Evolutionary conservation across 2,329 filamentous ascomycete species (phyloP).

Genomic region (Juglanconis oblonga): DNA sequence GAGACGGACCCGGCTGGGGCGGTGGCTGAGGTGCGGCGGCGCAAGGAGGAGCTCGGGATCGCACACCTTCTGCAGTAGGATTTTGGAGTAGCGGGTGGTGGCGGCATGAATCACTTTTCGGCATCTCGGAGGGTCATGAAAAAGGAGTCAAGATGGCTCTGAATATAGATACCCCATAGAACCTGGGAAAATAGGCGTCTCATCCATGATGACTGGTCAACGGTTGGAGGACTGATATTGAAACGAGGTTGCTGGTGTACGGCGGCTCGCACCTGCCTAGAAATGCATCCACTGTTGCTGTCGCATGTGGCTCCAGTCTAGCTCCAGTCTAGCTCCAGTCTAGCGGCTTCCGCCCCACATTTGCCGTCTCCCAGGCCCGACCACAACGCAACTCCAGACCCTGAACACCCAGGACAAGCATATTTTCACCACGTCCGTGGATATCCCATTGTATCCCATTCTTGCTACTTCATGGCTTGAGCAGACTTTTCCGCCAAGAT

Average conservation of each 20-base stretch:
- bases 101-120: background rate
- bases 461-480: background rate
- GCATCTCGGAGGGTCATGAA: background rate
- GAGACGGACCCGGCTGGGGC: slow-evolving; percentile 56
- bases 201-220: background rate
- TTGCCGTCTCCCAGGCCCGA: background rate
- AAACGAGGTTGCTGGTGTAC: too few relatives aligned
- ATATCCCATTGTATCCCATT: too few relatives aligned
- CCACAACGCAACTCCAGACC: background rate
- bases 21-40: slow-evolving; percentile 56
- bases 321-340: background rate
- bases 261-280: too few relatives aligned
- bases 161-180: slow-evolving; percentile 3
- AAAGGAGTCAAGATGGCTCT: background rate
- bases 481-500: background rate
- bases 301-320: too few relatives aligned
- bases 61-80: background rate
- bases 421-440: background rate
- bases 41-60: slow-evolving; percentile 51
- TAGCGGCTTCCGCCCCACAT: background rate
- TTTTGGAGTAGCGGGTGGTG: background rate
- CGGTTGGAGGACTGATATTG: too few relatives aligned
- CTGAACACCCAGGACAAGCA: background rate
- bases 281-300: too few relatives aligned
- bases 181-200: background rate